These are phyloP conservation scores for Eremothecium gossypii DNA, from an alignment of 1,139 yeast genomes.

Conservation along the genomic window DNA sequence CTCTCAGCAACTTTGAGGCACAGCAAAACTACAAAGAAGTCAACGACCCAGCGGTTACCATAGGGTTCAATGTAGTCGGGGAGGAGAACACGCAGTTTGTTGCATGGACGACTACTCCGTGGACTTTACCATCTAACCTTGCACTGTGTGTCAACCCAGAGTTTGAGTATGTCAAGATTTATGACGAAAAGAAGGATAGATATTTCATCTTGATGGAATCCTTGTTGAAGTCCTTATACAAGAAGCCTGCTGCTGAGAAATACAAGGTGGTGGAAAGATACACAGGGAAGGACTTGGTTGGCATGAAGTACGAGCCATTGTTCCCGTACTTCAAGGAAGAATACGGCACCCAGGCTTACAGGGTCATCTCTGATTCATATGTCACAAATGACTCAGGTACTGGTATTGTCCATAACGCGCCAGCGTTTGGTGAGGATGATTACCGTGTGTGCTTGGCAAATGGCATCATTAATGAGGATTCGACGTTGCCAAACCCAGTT, in stretches of 20 bases:
- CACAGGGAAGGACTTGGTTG: slow-evolving; percentile 71
- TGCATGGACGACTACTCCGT: slow-evolving; percentile 99
- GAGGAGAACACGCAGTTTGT: slow-evolving; percentile 77
- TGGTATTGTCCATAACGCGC: slow-evolving; percentile 97
- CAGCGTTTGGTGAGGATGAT: slow-evolving; percentile 99
- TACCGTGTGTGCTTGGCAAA: slow-evolving; percentile 66
- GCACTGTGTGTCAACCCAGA: slow-evolving; percentile 88
- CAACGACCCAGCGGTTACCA: slow-evolving; percentile 89
- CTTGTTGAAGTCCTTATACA: slow-evolving; percentile 73
- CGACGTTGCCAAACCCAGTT: slow-evolving; percentile 83
- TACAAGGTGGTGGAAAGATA: slow-evolving; percentile 72
- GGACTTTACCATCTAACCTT: slow-evolving; percentile 95
- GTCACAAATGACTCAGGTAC: slow-evolving; percentile 96
- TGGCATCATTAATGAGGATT: slow-evolving; percentile 63
- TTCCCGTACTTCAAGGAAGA: slow-evolving; percentile 71
- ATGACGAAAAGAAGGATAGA: slow-evolving; percentile 75
- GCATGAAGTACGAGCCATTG: slow-evolving; percentile 70
- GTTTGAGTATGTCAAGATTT: slow-evolving; percentile 84
- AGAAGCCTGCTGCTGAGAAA: slow-evolving; percentile 88
- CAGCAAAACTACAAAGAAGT: slow-evolving; percentile 97
- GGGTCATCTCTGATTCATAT: slow-evolving; percentile 70
- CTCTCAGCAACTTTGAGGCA: slow-evolving; percentile 94
- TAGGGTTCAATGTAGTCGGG: slow-evolving; percentile 74
- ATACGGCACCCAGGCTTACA: slow-evolving; percentile 70
- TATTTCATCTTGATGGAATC: slow-evolving; percentile 77